Evolutionary conservation across 805 yeast genomes (phyloP).

Genomic region (Lachancea quebecensis): DNA sequence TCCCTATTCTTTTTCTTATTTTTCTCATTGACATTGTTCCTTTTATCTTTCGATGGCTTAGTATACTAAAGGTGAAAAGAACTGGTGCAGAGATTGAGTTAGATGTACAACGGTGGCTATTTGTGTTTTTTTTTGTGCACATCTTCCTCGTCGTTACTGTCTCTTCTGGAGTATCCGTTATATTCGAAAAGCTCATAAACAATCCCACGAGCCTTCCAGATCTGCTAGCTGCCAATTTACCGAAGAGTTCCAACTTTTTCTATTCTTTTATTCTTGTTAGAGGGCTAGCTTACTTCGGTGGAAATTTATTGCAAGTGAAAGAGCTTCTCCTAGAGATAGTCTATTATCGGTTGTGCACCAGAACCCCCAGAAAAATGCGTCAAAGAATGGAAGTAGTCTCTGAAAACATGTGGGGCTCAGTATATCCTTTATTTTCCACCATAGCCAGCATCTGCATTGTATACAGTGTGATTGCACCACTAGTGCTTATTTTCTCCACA

Average conservation of each 20-base stretch:
- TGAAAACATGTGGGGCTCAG: conserved; percentile 65
- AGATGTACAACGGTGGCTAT: conserved; percentile 74
- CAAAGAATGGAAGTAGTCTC: conserved; percentile 39
- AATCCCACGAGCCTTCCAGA: conserved; percentile 70
- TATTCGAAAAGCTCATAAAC: conserved; percentile 53
- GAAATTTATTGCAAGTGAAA: conserved; percentile 54
- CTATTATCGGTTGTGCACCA: conserved; percentile 34
- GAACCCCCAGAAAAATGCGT: conserved; percentile 57
- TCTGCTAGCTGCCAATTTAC: conserved; percentile 68
- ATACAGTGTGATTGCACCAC: conserved; percentile 73
- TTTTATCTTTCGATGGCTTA: conserved; percentile 45
- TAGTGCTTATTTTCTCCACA: conserved; percentile 55
- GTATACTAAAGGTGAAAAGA: conserved; percentile 48
- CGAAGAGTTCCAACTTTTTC: conserved; percentile 82
- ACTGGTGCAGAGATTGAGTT: conserved; percentile 59
- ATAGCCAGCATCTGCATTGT: conserved; percentile 73
- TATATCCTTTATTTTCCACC: conserved; percentile 70
- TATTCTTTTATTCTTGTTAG: conserved; percentile 68
- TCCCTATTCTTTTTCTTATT: conserved; percentile 63
- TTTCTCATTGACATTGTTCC: conserved; percentile 59
- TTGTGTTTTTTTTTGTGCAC: conserved; percentile 72
- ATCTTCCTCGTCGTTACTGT: conserved; percentile 78
- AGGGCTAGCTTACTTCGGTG: conserved; percentile 72
- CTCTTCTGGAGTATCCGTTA: conserved; percentile 66
- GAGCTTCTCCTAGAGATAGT: conserved; percentile 39